Base-by-base conservation (phyloP, 345 rosid genomes). In the Moringa oleifera region DNA sequence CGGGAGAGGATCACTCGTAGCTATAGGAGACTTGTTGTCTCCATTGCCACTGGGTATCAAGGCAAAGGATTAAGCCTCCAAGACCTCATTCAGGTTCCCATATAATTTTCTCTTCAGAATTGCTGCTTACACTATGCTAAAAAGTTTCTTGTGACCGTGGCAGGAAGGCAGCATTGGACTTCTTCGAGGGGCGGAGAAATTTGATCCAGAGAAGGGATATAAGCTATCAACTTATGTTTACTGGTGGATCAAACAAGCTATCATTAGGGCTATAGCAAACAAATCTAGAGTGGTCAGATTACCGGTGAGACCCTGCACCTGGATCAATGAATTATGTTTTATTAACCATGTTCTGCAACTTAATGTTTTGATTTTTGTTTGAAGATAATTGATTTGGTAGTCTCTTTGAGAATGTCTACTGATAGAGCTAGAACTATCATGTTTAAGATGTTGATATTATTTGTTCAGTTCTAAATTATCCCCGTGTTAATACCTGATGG, bases 231-330 rank as follows among this genome's bases (percentile, higher is more conserved):
- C 89, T 37, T 84, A 81, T 61, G 84, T 68, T 61, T 81, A 81
- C 72, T 79, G 85, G 85, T 81, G 89, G 89, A 81, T 83, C 68
- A 83, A 71, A 71, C 83, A 83, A 45, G 85, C 88, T 24, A 79
- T 83, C 23, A 46, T 81, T 28, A 76, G 71, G 22, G 82, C 89
- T 20, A 60, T 79, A n/a, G 68, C 78, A 3, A 77, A 77, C 59
- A 81, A 78, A 25, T 78, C 83, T 23, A 70, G 85, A 73, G 58
- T 74, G 7, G 73, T 81, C 18, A 79, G 81, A 73, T 70, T 81
- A 71, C 80, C 88, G 75, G 88, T 81, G 62, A 70, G 83, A 13
- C 63, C 23, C 3, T 28, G 33, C 33, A 28, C 33, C 33, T 28
- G 33, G 5, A 28, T 28, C 33, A 28, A 28, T 28, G 33, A 28